Evolutionary conservation across 1,139 yeast genomes (phyloP).

Genomic region (Pichia inconspicua): DNA sequence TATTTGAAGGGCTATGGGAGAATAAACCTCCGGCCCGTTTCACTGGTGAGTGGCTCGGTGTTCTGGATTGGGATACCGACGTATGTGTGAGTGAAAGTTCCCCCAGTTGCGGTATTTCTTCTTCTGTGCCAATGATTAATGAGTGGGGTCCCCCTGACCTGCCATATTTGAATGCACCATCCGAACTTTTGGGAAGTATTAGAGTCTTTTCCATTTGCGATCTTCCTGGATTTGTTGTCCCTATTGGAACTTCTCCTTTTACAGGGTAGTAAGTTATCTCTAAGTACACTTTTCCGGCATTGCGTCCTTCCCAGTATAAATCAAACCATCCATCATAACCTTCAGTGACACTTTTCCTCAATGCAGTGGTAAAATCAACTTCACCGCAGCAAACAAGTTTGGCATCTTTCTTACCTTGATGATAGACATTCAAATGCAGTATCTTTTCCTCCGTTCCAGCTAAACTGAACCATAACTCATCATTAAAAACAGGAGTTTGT

Average conservation of each 20-base stretch:
- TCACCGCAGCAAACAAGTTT: slow-evolving; percentile 79
- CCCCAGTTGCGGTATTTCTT: slow-evolving; percentile 9
- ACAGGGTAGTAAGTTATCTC: slow-evolving; percentile 89
- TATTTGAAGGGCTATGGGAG: background rate
- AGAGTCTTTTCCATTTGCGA: slow-evolving; percentile 3
- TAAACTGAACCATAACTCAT: slow-evolving; percentile 61
- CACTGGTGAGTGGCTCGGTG: slow-evolving; percentile 1
- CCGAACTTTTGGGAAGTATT: background rate
- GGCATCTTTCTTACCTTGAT: slow-evolving; percentile 81
- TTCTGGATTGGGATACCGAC: slow-evolving; percentile 1
- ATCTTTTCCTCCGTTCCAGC: slow-evolving; percentile 55
- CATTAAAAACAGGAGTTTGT: slow-evolving; percentile 83
- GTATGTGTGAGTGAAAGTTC: slow-evolving; percentile 3
- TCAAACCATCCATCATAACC: slow-evolving; percentile 88
- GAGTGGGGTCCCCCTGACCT: background rate
- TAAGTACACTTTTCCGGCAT: slow-evolving; percentile 82
- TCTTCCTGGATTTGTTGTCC: slow-evolving; percentile 20
- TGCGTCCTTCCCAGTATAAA: slow-evolving; percentile 56
- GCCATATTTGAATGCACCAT: slow-evolving; percentile 5
- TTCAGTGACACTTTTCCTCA: slow-evolving; percentile 54
- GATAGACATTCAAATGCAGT: slow-evolving; percentile 68
- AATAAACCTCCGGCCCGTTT: background rate
- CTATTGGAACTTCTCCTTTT: slow-evolving; percentile 34
- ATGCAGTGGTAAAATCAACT: slow-evolving; percentile 68
- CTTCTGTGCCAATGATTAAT: slow-evolving; percentile 4